Percentiles rank a stretch among this genome's conserved stretches.
Conservation (phyloP, 108 stramenopile genomes). For the Schizochytrium sp. region DNA sequence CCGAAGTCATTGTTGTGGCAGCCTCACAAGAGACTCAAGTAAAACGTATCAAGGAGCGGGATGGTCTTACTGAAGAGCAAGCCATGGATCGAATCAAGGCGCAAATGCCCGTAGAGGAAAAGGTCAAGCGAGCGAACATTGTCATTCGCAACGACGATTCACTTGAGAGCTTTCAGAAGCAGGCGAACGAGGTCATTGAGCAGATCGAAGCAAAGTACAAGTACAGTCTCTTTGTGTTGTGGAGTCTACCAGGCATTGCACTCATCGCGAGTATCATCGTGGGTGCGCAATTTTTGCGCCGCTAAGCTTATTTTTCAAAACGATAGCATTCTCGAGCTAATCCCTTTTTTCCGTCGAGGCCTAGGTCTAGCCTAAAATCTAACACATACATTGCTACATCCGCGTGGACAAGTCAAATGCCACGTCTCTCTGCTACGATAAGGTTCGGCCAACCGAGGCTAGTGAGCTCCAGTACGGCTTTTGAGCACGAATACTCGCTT, state of each 20-base stretch:
- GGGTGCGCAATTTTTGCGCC: not conserved
- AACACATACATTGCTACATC: no score
- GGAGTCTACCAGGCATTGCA: not conserved
- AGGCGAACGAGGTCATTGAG: not conserved
- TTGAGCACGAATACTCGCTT: not conserved
- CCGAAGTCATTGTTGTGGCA: not conserved
- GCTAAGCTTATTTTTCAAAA: no score
- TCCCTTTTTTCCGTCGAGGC: no score
- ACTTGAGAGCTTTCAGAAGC: not conserved
- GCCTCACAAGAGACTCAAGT: not conserved
- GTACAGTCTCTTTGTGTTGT: not conserved
- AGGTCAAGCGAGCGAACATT: not conserved
- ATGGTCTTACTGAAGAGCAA: not conserved
- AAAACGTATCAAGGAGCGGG: not conserved
- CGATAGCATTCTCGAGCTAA: no score
- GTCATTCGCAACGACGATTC: not conserved
- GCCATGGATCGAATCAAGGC: constrained; percentile 10
- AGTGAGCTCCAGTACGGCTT: not conserved
- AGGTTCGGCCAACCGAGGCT: no score
- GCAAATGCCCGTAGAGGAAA: not conserved
- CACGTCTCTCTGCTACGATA: no score
- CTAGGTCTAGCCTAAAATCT: no score
- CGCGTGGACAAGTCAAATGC: no score
- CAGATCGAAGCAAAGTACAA: not conserved
- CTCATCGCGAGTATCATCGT: not conserved